Evolutionary conservation across 768 basidiomycete species (phyloP).

Genomic region (Lyophyllum decastes): DNA sequence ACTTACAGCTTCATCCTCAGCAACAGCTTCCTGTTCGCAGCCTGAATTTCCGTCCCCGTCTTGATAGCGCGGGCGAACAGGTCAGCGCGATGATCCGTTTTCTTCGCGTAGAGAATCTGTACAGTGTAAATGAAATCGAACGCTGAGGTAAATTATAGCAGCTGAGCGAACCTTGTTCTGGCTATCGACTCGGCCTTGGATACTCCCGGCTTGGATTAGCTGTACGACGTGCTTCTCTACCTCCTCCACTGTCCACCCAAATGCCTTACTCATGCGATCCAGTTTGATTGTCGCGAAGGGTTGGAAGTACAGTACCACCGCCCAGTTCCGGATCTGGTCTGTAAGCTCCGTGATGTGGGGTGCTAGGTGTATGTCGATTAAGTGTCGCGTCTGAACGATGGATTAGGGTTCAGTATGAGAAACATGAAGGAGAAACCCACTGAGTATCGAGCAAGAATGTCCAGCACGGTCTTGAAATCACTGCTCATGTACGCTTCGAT

Average conservation of each 20-base stretch:
- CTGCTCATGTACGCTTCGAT: constrained; percentile 85
- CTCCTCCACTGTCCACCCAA: constrained; percentile 77
- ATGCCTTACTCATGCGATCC: constrained; percentile 82
- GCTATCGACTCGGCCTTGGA: constrained; percentile 85
- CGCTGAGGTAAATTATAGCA: neutral
- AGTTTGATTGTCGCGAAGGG: constrained; percentile 87
- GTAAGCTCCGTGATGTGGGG: constrained; percentile 67
- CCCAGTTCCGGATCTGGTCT: constrained; percentile 71
- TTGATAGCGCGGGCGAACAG: constrained; percentile 77
- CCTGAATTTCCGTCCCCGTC: constrained; percentile 69
- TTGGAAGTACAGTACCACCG: constrained; percentile 86
- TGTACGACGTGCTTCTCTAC: constrained; percentile 74
- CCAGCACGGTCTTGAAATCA: constrained; percentile 82
- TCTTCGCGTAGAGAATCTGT: constrained; percentile 79
- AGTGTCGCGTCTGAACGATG: constrained; percentile 65
- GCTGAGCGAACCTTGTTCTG: constrained; percentile 69
- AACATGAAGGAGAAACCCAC: constrained; percentile 36
- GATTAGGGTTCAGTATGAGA: neutral
- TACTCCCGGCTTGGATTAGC: constrained; percentile 76
- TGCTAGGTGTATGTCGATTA: constrained; percentile 75
- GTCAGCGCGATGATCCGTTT: constrained; percentile 76
- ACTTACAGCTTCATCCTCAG: constrained; percentile 79
- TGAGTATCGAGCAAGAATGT: constrained; percentile 70
- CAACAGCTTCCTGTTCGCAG: constrained; percentile 75
- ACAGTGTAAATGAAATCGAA: constrained; percentile 4